These are phyloP conservation scores for Nadsonia commutata DNA, from an alignment of 1,139 yeast species.

Conservation along the genomic window DNA sequence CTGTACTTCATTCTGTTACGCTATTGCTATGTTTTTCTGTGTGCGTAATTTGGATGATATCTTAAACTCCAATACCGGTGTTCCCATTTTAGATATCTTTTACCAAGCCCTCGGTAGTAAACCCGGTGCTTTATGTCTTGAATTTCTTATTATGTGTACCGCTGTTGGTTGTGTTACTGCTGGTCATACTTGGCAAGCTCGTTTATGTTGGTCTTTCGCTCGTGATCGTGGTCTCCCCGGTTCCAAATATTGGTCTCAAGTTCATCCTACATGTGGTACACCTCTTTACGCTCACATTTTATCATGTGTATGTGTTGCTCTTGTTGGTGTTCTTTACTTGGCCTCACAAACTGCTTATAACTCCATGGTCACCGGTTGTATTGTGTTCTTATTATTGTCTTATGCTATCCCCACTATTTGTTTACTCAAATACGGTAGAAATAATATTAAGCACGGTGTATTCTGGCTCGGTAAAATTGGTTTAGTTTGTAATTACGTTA, in stretches of 20 bases:
- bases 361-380: constrained; percentile 42
- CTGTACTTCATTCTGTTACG: constrained; percentile 36
- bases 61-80: constrained; percentile 31
- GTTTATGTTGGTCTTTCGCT: constrained; percentile 65
- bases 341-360: constrained; percentile 43
- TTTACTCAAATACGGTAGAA: constrained; percentile 41
- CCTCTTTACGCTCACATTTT: constrained; percentile 42
- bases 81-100: constrained; percentile 47
- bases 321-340: constrained; percentile 37
- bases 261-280: constrained; percentile 32
- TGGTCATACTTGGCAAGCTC: constrained; percentile 64
- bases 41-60: constrained; percentile 36
- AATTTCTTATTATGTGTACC: constrained; percentile 41
- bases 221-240: constrained; percentile 48
- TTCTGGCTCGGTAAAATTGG: constrained; percentile 56
- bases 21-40: constrained; percentile 44
- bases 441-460: constrained; percentile 51
- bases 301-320: constrained; percentile 33
- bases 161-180: constrained; percentile 59
- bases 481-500: constrained; percentile 37
- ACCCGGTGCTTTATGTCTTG: constrained; percentile 42
- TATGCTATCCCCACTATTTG: constrained; percentile 38
- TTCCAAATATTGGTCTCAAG: constrained; percentile 32
- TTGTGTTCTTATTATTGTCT: constrained; percentile 35
- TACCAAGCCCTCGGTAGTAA: constrained; percentile 41